These are phyloP conservation scores for Oryza nivara DNA, from an alignment of 176 grass and related monocot species.

Conservation along the genomic window DNA sequence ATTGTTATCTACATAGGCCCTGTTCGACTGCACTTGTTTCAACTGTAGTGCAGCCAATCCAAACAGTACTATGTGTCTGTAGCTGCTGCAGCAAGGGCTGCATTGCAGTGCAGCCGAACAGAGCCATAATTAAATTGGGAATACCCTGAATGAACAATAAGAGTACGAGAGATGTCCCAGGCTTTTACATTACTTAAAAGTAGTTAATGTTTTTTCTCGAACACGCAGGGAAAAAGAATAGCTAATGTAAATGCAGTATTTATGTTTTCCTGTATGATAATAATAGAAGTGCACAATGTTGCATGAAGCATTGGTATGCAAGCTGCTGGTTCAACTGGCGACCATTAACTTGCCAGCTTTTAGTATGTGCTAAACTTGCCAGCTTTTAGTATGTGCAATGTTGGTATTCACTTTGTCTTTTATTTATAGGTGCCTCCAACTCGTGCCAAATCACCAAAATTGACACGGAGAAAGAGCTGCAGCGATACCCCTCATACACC, in stretches of 20 bases:
- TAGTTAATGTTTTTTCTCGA: no score
- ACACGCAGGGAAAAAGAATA: neutral
- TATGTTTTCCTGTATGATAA: neutral
- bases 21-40: no score
- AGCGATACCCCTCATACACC: constrained; percentile 59
- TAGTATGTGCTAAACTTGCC: neutral
- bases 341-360: constrained; percentile 13
- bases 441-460: constrained; percentile 81
- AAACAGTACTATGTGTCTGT: no score
- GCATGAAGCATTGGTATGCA: neutral
- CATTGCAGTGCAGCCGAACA: no score
- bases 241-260: neutral
- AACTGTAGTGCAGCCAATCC: no score
- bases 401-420: constrained; percentile 6
- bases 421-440: constrained; percentile 75
- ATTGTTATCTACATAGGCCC: constrained; percentile 11
- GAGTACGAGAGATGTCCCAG: neutral
- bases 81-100: no score
- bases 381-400: constrained; percentile 2
- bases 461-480: constrained; percentile 83
- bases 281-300: constrained; percentile 1
- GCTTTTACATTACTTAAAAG: neutral
- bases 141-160: neutral
- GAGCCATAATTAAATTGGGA: neutral
- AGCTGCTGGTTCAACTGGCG: constrained; percentile 19